These are phyloP conservation scores for Hanseniaspora singularis DNA, from an alignment of 805 yeast species.

Conservation along the genomic window DNA sequence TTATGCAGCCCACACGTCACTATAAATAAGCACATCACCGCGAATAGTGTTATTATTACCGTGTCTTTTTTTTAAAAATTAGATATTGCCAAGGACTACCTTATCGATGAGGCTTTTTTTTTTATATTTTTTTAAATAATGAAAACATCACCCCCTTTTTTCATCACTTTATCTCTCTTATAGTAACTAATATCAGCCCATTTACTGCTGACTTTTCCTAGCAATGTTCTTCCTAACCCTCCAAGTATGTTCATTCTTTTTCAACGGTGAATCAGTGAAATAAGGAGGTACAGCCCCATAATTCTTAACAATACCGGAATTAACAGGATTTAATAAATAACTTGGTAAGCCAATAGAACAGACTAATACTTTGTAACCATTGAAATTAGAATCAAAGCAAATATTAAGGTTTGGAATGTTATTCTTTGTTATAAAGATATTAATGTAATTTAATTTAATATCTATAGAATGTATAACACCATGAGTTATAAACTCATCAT, in stretches of 20 bases:
- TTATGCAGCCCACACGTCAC: too few relatives aligned
- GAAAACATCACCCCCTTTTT: too few relatives aligned
- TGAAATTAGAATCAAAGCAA: constrained; percentile 24
- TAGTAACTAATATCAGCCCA: background rate
- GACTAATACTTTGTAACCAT: constrained; percentile 34
- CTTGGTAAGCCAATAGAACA: constrained; percentile 54
- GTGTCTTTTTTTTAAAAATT: too few relatives aligned
- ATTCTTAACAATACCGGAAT: constrained; percentile 19
- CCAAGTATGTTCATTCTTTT: constrained; percentile 43
- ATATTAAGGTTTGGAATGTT: constrained; percentile 18
- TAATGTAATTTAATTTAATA: constrained; percentile 29
- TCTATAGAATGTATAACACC: constrained; percentile 60
- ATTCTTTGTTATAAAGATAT: constrained; percentile 44
- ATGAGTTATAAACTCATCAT: constrained; percentile 18
- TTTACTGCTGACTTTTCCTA: constrained; percentile 33
- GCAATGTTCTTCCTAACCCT: constrained; percentile 44
- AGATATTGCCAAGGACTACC: too few relatives aligned
- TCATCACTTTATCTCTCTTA: too few relatives aligned
- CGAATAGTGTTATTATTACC: too few relatives aligned
- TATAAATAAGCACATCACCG: too few relatives aligned
- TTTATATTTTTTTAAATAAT: too few relatives aligned
- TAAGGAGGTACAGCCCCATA: constrained; percentile 17
- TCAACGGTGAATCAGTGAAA: constrained; percentile 18
- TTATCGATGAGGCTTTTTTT: too few relatives aligned
- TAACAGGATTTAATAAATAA: constrained; percentile 30